These are phyloP conservation scores for Nicotiana benthamiana DNA, from an alignment of 257 asterid genomes.

Conservation along the genomic window DNA sequence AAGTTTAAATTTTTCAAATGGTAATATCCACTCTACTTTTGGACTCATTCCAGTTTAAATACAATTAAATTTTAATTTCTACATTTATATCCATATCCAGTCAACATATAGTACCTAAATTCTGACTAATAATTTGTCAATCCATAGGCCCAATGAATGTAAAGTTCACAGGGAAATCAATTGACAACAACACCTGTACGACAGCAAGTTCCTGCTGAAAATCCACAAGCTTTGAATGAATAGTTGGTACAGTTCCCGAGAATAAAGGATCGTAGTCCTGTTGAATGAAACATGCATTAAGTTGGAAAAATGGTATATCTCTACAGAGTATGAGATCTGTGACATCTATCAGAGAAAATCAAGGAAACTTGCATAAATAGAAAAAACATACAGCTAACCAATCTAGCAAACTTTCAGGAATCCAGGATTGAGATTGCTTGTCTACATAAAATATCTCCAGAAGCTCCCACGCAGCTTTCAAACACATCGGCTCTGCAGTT, in stretches of 20 bases:
- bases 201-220: conserved; percentile 64
- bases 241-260: conserved; percentile 64
- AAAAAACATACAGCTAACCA: conserved; percentile 75
- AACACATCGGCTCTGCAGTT: conserved; percentile 54
- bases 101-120: neutral
- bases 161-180: neutral
- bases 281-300: conserved; percentile 9
- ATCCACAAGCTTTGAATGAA: conserved; percentile 65
- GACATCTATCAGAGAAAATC: conserved; percentile 3
- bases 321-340: conserved; percentile 3
- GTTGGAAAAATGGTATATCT: conserved; percentile 3
- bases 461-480: conserved; percentile 98
- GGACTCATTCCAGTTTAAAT: neutral
- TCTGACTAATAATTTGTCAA: neutral
- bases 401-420: conserved; percentile 81
- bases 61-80: neutral
- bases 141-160: neutral
- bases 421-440: conserved; percentile 73
- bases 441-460: conserved; percentile 85
- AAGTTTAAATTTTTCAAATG: neutral
- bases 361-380: neutral
- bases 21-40: neutral
- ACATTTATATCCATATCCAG: neutral
- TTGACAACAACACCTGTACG: conserved; percentile 40
- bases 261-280: conserved; percentile 77